Evolutionary conservation across 2,329 filamentous ascomycete species (phyloP).

Genomic region (Nothomitra cinnamomea): DNA sequence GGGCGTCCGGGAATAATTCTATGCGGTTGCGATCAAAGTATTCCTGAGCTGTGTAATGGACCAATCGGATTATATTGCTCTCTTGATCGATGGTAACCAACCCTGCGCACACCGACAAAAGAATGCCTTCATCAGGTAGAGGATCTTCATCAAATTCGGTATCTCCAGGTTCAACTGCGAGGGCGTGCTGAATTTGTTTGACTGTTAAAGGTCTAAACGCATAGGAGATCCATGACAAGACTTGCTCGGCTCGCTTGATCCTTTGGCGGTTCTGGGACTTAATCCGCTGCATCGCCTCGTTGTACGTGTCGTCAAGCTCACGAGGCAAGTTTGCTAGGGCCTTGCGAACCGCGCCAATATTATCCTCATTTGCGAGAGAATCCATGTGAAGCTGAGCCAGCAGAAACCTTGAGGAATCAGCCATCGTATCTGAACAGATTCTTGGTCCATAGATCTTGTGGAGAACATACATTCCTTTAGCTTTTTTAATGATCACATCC

Average conservation of each 20-base stretch:
- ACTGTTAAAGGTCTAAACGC: slow-evolving; percentile 11
- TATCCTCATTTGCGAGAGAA: slow-evolving; percentile 10
- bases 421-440: too few species aligned
- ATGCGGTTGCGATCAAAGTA: slow-evolving; percentile 22
- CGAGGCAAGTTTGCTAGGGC: slow-evolving; percentile 12
- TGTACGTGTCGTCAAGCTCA: slow-evolving; percentile 13
- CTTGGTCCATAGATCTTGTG: background rate
- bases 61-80: slow-evolving; percentile 23
- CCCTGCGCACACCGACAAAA: slow-evolving; percentile 25
- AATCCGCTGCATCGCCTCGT: slow-evolving; percentile 14
- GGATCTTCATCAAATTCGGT: slow-evolving; percentile 11
- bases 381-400: slow-evolving; percentile 14
- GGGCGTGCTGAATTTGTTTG: slow-evolving; percentile 13
- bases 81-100: slow-evolving; percentile 25
- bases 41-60: slow-evolving; percentile 30
- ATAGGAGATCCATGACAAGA: slow-evolving; percentile 13
- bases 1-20: slow-evolving; percentile 18
- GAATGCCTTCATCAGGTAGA: slow-evolving; percentile 10
- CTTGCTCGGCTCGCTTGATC: slow-evolving; percentile 8
- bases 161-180: slow-evolving; percentile 11
- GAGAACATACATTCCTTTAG: background rate
- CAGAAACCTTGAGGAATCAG: slow-evolving; percentile 11
- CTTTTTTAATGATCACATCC: background rate
- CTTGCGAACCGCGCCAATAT: slow-evolving; percentile 9
- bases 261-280: slow-evolving; percentile 14